phyloP scores from a whole-genome alignment of 305 asterid species.

The Euphrasia arctica region DNA sequence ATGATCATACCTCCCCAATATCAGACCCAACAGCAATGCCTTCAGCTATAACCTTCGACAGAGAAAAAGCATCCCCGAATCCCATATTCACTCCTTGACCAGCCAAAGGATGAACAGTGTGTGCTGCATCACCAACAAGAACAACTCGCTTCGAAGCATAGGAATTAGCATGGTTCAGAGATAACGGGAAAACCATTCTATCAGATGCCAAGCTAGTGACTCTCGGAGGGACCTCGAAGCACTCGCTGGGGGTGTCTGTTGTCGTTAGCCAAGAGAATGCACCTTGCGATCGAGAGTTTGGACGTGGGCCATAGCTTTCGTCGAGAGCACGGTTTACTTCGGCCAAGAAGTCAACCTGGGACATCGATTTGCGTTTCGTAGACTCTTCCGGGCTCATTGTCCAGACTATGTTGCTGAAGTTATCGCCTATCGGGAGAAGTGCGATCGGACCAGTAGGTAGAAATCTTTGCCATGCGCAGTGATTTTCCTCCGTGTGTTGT shows the following conservation, averaged over 20 bases:
- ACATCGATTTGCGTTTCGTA: conserved; percentile 48
- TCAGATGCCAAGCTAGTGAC: conserved; percentile 56
- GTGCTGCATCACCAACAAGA: conserved; percentile 96
- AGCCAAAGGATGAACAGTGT: conserved; percentile 97
- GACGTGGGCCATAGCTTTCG: conserved; percentile 77
- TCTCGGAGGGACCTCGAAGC: conserved; percentile 77
- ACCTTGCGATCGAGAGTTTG: conserved; percentile 46
- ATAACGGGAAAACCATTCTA: conserved; percentile 90
- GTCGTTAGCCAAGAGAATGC: conserved; percentile 56
- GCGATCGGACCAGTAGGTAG: conserved; percentile 91
- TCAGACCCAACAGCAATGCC: conserved; percentile 92
- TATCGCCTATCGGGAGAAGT: conserved; percentile 81
- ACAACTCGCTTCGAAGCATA: conserved; percentile 59
- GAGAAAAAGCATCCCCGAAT: conserved; percentile 74
- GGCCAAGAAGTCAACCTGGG: conserved; percentile 58
- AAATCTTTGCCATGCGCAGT: conserved; percentile 94
- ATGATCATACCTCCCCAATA: conserved; percentile 76
- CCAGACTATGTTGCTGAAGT: conserved; percentile 95
- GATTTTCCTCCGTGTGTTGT: conserved; percentile 55
- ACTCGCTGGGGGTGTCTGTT: conserved; percentile 38
- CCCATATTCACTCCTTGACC: conserved; percentile 99
- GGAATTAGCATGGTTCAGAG: conserved; percentile 78
- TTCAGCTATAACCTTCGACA: conserved; percentile 71
- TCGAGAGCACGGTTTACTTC: conserved; percentile 70
- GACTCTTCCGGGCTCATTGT: conserved; percentile 87